These are phyloP conservation scores for Cladophialophora bantiana DNA, from an alignment of 2,329 filamentous ascomycete genomes.

Conservation along the genomic window DNA sequence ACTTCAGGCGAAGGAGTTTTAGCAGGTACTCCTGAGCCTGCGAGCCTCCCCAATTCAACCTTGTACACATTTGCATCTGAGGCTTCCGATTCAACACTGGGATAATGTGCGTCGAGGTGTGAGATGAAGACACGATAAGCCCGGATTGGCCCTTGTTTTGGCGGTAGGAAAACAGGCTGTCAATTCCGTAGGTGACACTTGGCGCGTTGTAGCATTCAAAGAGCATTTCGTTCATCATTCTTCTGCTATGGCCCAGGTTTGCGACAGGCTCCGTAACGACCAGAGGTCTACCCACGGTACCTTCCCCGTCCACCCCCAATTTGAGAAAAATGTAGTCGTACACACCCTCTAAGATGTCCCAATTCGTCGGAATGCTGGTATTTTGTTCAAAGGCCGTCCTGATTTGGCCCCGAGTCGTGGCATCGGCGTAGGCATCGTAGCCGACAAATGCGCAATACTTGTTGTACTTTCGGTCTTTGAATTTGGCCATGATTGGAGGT, in stretches of 20 bases:
- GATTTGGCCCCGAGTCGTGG: conserved; percentile 87
- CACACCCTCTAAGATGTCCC: conserved; percentile 96
- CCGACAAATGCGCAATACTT: conserved; percentile 93
- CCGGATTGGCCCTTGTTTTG: conserved; percentile 90
- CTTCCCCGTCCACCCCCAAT: conserved; percentile 79
- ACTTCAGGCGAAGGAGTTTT: conserved; percentile 85
- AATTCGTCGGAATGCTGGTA: conserved; percentile 91
- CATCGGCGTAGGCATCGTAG: conserved; percentile 91
- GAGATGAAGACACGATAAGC: conserved; percentile 87
- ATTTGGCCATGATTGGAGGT: conserved; percentile 91
- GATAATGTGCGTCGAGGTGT: conserved; percentile 93
- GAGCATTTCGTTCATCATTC: conserved; percentile 95
- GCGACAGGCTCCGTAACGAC: conserved; percentile 96
- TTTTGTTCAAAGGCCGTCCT: conserved; percentile 90
- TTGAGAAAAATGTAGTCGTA: conserved; percentile 96
- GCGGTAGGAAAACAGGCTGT: conserved; percentile 93
- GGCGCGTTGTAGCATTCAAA: conserved; percentile 96
- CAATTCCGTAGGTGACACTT: conserved; percentile 90
- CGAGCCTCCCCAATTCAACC: conserved; percentile 93
- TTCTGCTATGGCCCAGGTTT: conserved; percentile 85
- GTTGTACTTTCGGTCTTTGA: conserved; percentile 90
- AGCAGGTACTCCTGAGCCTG: conserved; percentile 90
- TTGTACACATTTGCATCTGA: conserved; percentile 81
- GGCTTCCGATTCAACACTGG: conserved; percentile 88
- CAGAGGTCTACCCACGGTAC: conserved; percentile 81